Evolutionary conservation across 495 filamentous ascomycete genomes (phyloP).

Genomic region (Penicillium chermesinum): DNA sequence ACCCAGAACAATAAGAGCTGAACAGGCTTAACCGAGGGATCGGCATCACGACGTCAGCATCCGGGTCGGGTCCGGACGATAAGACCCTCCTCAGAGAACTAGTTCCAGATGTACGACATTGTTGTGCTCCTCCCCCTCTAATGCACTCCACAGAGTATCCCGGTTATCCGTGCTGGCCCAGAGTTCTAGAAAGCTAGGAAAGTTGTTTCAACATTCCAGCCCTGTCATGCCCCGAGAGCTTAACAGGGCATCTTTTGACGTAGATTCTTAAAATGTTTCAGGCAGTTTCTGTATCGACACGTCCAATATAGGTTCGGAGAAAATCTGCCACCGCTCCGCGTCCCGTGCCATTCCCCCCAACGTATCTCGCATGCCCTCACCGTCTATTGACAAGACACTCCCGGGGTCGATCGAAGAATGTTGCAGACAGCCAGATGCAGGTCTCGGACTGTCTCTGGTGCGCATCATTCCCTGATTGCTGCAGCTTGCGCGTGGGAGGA

Average conservation of each 20-base stretch:
- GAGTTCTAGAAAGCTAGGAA: too few species aligned
- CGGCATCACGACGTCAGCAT: constrained; percentile 11
- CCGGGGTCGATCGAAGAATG: constrained; percentile 12
- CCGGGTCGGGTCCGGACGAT: too few species aligned
- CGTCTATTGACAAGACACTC: constrained; percentile 11
- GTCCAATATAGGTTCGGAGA: neutral
- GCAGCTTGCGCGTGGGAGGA: constrained; percentile 2
- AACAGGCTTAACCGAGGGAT: neutral
- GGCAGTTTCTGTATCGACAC: too few species aligned
- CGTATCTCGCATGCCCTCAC: constrained; percentile 3
- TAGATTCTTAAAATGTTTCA: neutral
- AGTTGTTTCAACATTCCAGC: too few species aligned
- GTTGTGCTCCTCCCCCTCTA: constrained; percentile 6
- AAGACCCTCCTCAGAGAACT: too few species aligned
- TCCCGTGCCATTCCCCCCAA: neutral
- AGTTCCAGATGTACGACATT: constrained; percentile 13
- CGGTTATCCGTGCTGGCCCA: too few species aligned
- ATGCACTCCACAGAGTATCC: constrained; percentile 2
- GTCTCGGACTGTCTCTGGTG: neutral
- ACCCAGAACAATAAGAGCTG: neutral
- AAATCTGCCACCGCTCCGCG: neutral
- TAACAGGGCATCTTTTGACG: too few species aligned
- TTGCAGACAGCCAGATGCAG: constrained; percentile 4
- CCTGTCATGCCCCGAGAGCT: too few species aligned
- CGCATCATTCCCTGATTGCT: neutral